Evolutionary conservation across 2,329 filamentous ascomycete genomes (phyloP), one percentile per base, ranked within the genome.

Genomic region (Thielaviopsis populi): DNA sequence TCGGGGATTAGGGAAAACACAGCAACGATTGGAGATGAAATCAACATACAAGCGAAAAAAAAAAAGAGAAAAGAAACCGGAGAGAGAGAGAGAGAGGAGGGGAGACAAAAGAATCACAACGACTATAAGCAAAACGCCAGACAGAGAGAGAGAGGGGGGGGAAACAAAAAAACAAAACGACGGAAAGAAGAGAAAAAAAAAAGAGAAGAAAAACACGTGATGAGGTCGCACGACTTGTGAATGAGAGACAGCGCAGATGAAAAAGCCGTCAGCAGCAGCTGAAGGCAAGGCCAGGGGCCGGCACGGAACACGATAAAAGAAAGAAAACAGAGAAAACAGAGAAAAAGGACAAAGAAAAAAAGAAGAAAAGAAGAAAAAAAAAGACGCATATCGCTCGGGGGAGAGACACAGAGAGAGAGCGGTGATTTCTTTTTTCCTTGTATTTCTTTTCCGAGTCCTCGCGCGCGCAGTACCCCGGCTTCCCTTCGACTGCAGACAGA

Each of bases 111-210:
- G 37, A 64, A 63, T 33, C 22, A 43, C 27, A 41, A 63, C 42
- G 24, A 59, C 42, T 37, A 48, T 40, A 33, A 53, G 30, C 40
- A 62, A 64, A 59, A 62, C 42, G 54, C 46, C 43, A 53, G 41
- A 50, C 58, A 30, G 8, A 62, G 60, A 61, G n/a, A n/a, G n/a
- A n/a, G n/a, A n/a, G n/a, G n/a, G n/a, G n/a, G 27, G 43, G 40
- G 46, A 59, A 42, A 56, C 19, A 63, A 62, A 59, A 59, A 59
- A 59, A 67, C 10, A 10, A 62, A 62, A 61, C 48, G 22, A 65
- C 11, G n/a, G n/a, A 13, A 68, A 65, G 67, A 64, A 46, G 61
- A 67, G 59, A 48, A 59, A 64, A 67, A 42, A 61, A 68, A 63
- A 66, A 65, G 65, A 33, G 53, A 65, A 67, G 65, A 42, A 7